phyloP scores from a whole-genome alignment of 768 basidiomycete species.

The Dacryopinax primogenitus region DNA sequence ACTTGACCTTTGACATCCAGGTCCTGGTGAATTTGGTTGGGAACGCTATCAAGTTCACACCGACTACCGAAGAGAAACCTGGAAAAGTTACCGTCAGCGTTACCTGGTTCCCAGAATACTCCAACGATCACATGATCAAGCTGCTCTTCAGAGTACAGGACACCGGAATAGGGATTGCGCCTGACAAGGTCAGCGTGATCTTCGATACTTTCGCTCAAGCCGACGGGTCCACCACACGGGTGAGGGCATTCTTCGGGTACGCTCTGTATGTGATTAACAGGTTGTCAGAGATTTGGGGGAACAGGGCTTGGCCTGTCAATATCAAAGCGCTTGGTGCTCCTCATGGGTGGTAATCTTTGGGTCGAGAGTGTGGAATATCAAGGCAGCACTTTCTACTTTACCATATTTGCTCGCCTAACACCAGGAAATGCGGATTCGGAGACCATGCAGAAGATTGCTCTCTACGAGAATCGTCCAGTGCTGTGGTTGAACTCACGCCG shows the following conservation, averaged over 20 bases:
- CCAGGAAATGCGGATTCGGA: neutral
- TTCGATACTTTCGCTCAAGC: slow-evolving; percentile 99
- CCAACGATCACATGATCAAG: slow-evolving; percentile 73
- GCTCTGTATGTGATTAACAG: slow-evolving; percentile 12
- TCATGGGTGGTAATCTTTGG: slow-evolving; percentile 99
- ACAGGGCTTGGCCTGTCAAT: slow-evolving; percentile 94
- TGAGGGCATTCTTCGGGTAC: slow-evolving; percentile 28
- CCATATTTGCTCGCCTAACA: slow-evolving; percentile 53
- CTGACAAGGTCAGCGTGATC: slow-evolving; percentile 94
- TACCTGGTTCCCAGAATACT: slow-evolving; percentile 45
- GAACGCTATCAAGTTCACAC: slow-evolving; percentile 96
- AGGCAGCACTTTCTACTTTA: slow-evolving; percentile 94
- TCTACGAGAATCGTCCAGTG: neutral
- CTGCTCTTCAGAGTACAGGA: slow-evolving; percentile 96
- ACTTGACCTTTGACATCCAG: slow-evolving; percentile 12
- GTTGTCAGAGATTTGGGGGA: slow-evolving; percentile 77
- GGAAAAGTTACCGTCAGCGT: slow-evolving; percentile 88
- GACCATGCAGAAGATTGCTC: slow-evolving; percentile 4
- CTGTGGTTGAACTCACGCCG: neutral
- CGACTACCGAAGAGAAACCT: slow-evolving; percentile 58
- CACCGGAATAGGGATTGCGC: slow-evolving; percentile 96
- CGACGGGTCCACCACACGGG: slow-evolving; percentile 92
- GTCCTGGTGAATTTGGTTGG: slow-evolving; percentile 92
- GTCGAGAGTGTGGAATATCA: slow-evolving; percentile 88
- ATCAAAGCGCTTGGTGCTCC: slow-evolving; percentile 87